A percentile compares a stretch with the other conserved stretches of the same genome.
phyloP scores from a whole-genome alignment of 208 protist genomes.

The Crithidia fasciculata region DNA sequence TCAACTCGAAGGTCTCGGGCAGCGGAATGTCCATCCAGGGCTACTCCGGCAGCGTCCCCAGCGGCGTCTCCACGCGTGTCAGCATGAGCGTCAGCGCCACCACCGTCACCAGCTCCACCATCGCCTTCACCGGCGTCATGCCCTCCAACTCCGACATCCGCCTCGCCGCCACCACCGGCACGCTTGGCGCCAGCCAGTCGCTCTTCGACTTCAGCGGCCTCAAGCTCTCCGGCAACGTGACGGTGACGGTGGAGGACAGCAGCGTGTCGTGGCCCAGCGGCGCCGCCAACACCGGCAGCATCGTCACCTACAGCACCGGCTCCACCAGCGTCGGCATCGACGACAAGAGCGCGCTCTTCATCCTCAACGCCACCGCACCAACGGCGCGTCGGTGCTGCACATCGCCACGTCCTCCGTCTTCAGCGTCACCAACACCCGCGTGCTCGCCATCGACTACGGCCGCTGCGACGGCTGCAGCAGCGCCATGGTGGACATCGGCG shows the following conservation, averaged over 20 bases:
- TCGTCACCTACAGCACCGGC: conserved; percentile 17
- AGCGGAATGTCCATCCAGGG: conserved; percentile 10
- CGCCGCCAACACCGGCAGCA: conserved; percentile 9
- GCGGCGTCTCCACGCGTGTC: conserved; percentile 6
- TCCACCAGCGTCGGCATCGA: conserved; percentile 8
- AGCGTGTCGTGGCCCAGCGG: conserved; percentile 16
- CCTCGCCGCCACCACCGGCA: conserved; percentile 20
- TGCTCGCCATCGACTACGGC: conserved; percentile 20
- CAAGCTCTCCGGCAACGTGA: conserved; percentile 14
- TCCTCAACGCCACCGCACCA: conserved; percentile 22
- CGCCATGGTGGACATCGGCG: conserved; percentile 9
- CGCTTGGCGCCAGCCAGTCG: conserved; percentile 13
- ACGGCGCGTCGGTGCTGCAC: conserved; percentile 18
- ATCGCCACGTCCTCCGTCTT: conserved; percentile 10
- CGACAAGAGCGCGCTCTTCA: conserved; percentile 11
- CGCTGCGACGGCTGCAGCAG: conserved; percentile 13
- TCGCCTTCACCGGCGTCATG: conserved; percentile 22
- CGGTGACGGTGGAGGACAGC: conserved; percentile 16
- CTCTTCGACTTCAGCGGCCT: conserved; percentile 34
- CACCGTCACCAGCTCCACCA: conserved; percentile 2
- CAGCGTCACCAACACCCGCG: conserved; percentile 8
- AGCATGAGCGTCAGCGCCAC: conserved; percentile 18
- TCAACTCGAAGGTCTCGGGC: conserved; percentile 22
- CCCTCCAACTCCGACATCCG: conserved; percentile 25
- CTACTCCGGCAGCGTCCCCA: background rate